Base-by-base conservation (phyloP, 371 early-diverging fungal species). In the Phascolomyces articulosus region DNA sequence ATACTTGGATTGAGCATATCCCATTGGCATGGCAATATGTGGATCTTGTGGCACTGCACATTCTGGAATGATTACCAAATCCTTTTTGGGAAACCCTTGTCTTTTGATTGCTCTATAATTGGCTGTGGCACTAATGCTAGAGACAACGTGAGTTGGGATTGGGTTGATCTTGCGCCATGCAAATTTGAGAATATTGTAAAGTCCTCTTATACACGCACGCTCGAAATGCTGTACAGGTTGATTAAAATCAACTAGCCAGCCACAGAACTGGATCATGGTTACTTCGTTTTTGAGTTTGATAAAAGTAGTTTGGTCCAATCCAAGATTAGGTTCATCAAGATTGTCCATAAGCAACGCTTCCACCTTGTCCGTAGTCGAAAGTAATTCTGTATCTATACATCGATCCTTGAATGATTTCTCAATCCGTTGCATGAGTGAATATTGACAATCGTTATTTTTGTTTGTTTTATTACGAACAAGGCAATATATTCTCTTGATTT, bases 1-100 rank as follows among this genome's bases (percentile, higher is more conserved):
- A 55, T 73, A 78, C 40, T 84, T 84, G 28, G 79, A 78, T 13
- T 79, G 78, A 15, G 67, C 73, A 57, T 80, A 84, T 1, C 84
- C 84, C 69, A 77, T 77, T 10, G 78, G 71, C 67, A 75, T 72
- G 9, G 72, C 40, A 18, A 71, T 66, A 47, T 63, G 64, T 24
- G 76, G 58, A 31, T 80, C 70, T 9, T 74, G 34, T 21, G 70
- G 73, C 1, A 75, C 34, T 16, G 65, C 66, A 3, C 57, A 47
- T 44, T 84, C 84, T 15, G 60, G 54, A 16, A 80, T 27, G 4
- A 13, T n/a, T 0, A 11, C 20, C 9, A 3, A 15, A 40, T 31
- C 31, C 21, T n/a, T n/a, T n/a, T n/a, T n/a, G n/a, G n/a, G n/a
- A n/a, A n/a, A n/a, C n/a, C 24, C 0, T 27, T 41, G 8, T 66